Base-by-base conservation (phyloP, 2,329 filamentous ascomycete species). In the Cordyceps tenuipes region DNA sequence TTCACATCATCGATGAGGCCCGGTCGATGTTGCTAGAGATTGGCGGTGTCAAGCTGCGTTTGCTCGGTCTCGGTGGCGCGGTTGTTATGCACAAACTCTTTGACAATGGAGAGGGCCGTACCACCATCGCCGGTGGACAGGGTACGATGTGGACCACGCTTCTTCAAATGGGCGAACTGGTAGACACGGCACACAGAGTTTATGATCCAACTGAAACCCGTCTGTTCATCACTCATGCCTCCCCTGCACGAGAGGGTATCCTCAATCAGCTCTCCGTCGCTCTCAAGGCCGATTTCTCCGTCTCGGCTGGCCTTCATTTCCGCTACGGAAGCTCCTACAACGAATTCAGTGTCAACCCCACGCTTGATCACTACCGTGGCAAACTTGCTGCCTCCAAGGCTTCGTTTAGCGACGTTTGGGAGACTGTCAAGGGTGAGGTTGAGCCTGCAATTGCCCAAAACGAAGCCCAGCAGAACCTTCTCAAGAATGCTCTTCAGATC, bases 71-170 rank as follows among this genome's bases (percentile, higher is more conserved):
- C 39, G 94, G 94, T 65, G 94, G 94, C 68, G 94, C 94, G 7
- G 93, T 99, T 5, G 94, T 99, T 62, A 99, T 99, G 91, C 94
- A 99, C 82, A 99, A 99, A 81, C 84, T 99, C 19, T 99, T 99
- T 70, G 94, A 99, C 74, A 99, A 99, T 67, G 94, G 94, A 59
- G 94, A 99, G 71, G 94, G 94, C 62, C 87, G 93, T 74, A 99
- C 94, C 55, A 99, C 95, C 2, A 99, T 99, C 74, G 94, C 94
- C 23, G 94, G 94, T 71, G 94, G 94, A 21, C 94, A 99, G 74
- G 94, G 94, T 63, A 99, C 94, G 50, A 99, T 99, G 94, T 99
- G 94, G 94, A 99, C 94, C 8, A 99, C 94, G 7, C 79, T 99
- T 34, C 77, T 99, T 65, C 94, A 99, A 76, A 99, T 99, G 89